phyloP scores from a whole-genome alignment of 2,329 filamentous ascomycete species.

The Alternaria gansuensis region DNA sequence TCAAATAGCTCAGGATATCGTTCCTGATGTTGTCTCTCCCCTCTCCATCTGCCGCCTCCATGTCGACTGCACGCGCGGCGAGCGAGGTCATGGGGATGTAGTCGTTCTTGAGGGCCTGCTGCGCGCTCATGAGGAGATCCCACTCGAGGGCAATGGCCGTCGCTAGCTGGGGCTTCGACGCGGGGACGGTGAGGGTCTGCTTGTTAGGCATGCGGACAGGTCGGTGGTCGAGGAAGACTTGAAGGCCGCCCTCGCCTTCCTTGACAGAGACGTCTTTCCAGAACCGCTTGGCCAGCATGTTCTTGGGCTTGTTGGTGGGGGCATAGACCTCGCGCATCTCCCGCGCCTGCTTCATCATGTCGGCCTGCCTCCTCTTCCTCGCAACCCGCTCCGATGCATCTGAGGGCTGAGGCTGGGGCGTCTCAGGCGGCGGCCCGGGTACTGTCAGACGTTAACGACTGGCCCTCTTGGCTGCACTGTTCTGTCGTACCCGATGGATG shows the following conservation, averaged over 20 bases:
- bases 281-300: constrained; percentile 74
- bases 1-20: constrained; percentile 71
- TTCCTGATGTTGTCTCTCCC: constrained; percentile 65
- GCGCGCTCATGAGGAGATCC: constrained; percentile 82
- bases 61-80: constrained; percentile 82
- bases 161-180: constrained; percentile 81
- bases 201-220: constrained; percentile 82
- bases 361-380: constrained; percentile 61
- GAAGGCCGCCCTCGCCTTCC: constrained; percentile 65
- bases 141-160: constrained; percentile 90
- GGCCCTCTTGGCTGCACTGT: not conserved
- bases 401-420: constrained; percentile 61
- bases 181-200: constrained; percentile 74
- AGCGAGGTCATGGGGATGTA: constrained; percentile 91
- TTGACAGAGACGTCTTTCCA: constrained; percentile 84
- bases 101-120: constrained; percentile 85
- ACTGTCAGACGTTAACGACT: constrained; percentile 42
- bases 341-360: constrained; percentile 59
- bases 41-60: constrained; percentile 71
- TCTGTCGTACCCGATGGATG: constrained; percentile 55
- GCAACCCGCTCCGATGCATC: constrained; percentile 60
- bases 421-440: constrained; percentile 67
- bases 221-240: constrained; percentile 78
- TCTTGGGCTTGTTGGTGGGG: constrained; percentile 55
- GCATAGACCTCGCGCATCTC: constrained; percentile 51